A percentile compares a stretch with the other conserved stretches of the same genome.
These are phyloP conservation scores for Dendrobium huoshanense DNA, from an alignment of 106 monocot species.

Conservation along the genomic window DNA sequence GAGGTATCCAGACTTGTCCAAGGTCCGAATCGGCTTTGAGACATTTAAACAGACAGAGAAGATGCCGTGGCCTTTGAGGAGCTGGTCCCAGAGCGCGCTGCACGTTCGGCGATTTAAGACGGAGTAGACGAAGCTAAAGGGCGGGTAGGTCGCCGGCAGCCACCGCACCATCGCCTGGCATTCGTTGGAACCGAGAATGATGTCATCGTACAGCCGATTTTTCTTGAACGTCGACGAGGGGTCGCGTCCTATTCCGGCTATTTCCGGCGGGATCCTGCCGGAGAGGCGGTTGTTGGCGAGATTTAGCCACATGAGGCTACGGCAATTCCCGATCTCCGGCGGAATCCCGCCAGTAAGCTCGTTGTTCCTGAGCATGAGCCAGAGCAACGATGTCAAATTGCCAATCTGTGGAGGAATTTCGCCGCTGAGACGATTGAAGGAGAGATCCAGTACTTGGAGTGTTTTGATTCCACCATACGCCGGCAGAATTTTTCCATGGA, in stretches of 20 bases:
- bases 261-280: constrained; percentile 44
- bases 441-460: constrained; percentile 67
- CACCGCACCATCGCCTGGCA: constrained; percentile 63
- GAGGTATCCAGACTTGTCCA: constrained; percentile 52
- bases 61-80: constrained; percentile 46
- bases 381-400: constrained; percentile 55
- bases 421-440: constrained; percentile 55
- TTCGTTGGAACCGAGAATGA: constrained; percentile 42
- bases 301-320: constrained; percentile 71
- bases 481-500: constrained; percentile 51
- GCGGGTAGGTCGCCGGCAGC: constrained; percentile 66
- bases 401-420: constrained; percentile 56
- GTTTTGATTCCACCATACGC: constrained; percentile 29
- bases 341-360: constrained; percentile 57
- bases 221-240: constrained; percentile 50
- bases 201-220: constrained; percentile 19
- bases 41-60: constrained; percentile 41
- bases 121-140: constrained; percentile 63
- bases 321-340: constrained; percentile 68
- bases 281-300: constrained; percentile 57
- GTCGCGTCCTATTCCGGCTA: constrained; percentile 33
- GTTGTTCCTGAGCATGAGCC: constrained; percentile 75
- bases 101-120: constrained; percentile 58
- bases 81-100: constrained; percentile 36
- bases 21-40: constrained; percentile 21